phyloP scores from a whole-genome alignment of 1,284 basidiomycete species.

The Apiotrichum mycotoxinovorans region DNA sequence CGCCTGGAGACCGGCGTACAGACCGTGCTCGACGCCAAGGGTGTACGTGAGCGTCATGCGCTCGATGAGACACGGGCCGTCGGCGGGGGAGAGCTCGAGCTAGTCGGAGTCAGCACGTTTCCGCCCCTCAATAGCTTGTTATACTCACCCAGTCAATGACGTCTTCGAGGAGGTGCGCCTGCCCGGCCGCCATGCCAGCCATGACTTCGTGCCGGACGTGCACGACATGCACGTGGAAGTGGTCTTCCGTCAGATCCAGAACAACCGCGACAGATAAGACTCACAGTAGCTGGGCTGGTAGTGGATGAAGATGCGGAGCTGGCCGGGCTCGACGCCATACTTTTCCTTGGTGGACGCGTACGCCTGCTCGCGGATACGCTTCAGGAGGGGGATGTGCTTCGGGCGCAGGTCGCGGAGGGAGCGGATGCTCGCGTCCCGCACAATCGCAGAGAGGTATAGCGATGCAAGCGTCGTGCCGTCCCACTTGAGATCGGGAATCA shows the following conservation, averaged over 20 bases:
- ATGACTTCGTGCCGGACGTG: constrained; percentile 65
- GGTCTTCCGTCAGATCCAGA: constrained; percentile 60
- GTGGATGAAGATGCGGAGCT: constrained; percentile 79
- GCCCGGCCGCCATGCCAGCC: constrained; percentile 75
- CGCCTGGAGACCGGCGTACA: constrained; percentile 50
- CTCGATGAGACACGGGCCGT: constrained; percentile 56
- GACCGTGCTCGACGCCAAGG: constrained; percentile 71
- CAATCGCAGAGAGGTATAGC: constrained; percentile 70
- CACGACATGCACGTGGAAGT: constrained; percentile 92
- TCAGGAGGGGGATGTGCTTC: constrained; percentile 66
- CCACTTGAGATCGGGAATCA: constrained; percentile 93
- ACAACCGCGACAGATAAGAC: constrained; percentile 40
- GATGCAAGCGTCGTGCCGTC: constrained; percentile 63
- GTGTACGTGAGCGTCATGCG: constrained; percentile 76
- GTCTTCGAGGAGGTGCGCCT: constrained; percentile 90
- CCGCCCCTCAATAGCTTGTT: background rate
- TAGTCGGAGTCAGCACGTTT: constrained; percentile 38
- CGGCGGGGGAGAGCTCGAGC: constrained; percentile 57
- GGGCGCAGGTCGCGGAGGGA: constrained; percentile 68
- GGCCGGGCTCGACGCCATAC: constrained; percentile 64
- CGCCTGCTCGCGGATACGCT: constrained; percentile 60
- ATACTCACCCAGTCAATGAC: constrained; percentile 69
- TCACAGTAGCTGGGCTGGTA: constrained; percentile 95
- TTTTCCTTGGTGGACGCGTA: constrained; percentile 64
- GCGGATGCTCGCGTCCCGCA: constrained; percentile 58